Conservation (phyloP, 2,329 filamentous ascomycete species). For the Hymenoscyphus infarciens region DNA sequence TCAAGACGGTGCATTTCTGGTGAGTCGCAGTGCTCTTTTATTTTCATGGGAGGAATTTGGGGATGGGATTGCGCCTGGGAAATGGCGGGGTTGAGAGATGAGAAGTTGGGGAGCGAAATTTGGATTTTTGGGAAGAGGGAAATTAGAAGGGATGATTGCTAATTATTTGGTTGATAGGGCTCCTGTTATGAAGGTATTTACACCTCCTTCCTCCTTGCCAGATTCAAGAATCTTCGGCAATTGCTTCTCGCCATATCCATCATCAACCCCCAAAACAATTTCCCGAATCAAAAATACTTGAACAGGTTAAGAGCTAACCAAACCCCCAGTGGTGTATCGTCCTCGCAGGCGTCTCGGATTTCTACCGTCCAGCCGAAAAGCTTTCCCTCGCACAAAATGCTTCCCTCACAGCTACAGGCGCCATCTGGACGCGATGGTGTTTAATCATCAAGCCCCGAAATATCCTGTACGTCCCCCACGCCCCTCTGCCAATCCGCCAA, state of each 20-base stretch:
- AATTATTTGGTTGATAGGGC: slow-evolving; percentile 54
- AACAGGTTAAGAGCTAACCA: slow-evolving; percentile 7
- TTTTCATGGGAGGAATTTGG: not conserved
- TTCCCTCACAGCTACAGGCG: slow-evolving; percentile 83
- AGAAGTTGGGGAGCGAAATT: not conserved
- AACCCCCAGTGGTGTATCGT: slow-evolving; percentile 79
- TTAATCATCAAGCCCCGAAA: slow-evolving; percentile 94
- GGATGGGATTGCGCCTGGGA: not conserved
- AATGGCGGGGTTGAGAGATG: not conserved
- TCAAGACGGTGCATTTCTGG: slow-evolving; percentile 99
- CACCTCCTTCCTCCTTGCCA: not conserved
- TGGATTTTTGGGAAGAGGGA: not conserved
- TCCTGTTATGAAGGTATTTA: slow-evolving; percentile 79
- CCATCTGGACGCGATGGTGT: slow-evolving; percentile 99
- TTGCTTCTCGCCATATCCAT: not conserved
- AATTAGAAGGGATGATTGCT: not conserved
- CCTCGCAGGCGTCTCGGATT: slow-evolving; percentile 86
- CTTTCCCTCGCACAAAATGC: slow-evolving; percentile 91
- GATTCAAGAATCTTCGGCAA: not conserved
- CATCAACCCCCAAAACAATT: not conserved
- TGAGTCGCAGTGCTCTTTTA: slow-evolving; percentile 40
- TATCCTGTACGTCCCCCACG: slow-evolving; percentile 60
- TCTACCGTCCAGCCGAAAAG: slow-evolving; percentile 85
- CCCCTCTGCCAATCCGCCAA: not conserved
- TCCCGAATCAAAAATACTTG: not conserved